Percentiles rank a stretch among this genome's conserved stretches.
Conservation (phyloP, 2,329 filamentous ascomycete genomes). For the Pestalotiopsis fici region DNA sequence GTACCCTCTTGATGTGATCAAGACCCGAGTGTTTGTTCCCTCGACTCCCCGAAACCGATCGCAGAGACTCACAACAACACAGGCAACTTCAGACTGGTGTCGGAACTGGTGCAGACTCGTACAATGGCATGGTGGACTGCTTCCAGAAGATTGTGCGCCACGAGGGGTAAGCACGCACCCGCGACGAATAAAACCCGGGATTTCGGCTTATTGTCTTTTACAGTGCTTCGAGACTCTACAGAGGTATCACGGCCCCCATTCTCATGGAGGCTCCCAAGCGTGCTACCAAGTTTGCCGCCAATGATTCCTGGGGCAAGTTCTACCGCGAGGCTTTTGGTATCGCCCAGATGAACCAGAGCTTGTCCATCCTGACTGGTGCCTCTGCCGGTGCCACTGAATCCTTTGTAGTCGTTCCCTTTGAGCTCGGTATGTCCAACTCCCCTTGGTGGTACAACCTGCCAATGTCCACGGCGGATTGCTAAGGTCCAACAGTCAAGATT, state of each 20-base stretch:
- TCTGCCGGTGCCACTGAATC: conserved; percentile 94
- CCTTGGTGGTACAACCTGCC: conserved; percentile 33
- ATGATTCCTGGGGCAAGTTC: conserved; percentile 96
- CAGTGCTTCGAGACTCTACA: conserved; percentile 88
- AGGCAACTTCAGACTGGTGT: conserved; percentile 86
- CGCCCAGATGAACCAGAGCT: conserved; percentile 84
- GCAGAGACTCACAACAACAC: conserved; percentile 17
- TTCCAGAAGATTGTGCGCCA: conserved; percentile 95
- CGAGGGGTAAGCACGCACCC: conserved; percentile 70
- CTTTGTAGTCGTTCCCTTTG: conserved; percentile 97
- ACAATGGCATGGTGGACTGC: conserved; percentile 98
- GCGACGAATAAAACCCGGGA: not conserved
- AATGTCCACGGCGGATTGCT: conserved; percentile 18
- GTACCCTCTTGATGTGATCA: conserved; percentile 98
- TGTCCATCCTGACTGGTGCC: conserved; percentile 91
- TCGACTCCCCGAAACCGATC: not conserved
- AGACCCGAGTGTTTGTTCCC: conserved; percentile 84
- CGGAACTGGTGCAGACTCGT: conserved; percentile 74
- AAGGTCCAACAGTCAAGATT: conserved; percentile 74
- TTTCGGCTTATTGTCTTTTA: conserved; percentile 9
- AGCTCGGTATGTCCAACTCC: conserved; percentile 16
- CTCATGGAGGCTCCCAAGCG: conserved; percentile 91
- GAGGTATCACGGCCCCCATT: conserved; percentile 92
- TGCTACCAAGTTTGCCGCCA: conserved; percentile 98
- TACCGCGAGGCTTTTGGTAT: conserved; percentile 87